Base-by-base conservation (phyloP, 2,329 filamentous ascomycete genomes). In the Escovopsis sp. region DNA sequence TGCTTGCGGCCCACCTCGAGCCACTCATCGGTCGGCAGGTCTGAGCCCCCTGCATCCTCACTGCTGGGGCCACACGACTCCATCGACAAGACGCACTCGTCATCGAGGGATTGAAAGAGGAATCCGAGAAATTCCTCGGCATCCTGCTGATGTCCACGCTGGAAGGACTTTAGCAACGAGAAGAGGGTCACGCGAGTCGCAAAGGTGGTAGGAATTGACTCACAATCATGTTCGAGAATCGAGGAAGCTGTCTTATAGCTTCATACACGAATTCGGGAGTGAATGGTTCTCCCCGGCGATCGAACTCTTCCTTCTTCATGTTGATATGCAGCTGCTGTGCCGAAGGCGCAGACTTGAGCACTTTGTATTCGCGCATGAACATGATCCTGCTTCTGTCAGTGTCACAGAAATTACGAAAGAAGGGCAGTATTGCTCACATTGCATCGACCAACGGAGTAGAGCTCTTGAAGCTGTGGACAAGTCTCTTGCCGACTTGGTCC, bases 51-150 rank as follows among this genome's bases (percentile, higher is more conserved):
- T n/a, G 36, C 33, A 6, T 43, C 34, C 18, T 40, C 32, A 30
- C 55, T 48, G n/a, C 58, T 49, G 2, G 60, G 54, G 4, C 57
- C 58, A 33, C 52, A 58, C 11, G 59, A 58, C 2, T 59, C 51
- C 10, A 55, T 57, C 6, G 67, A 64, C 44, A 65, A 73, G 12
- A 79, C 77, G 58, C 88, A 95, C 60, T 98, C 91, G 49, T 96
- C 88, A 53, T 95, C 88, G 32, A 98, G 75, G 39, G 86, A 85
- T 55, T 94, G 88, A 4, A 98, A 70, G 32, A 98, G 69, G 59
- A 96, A 94, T 1, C 88, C 89, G 23, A 98, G 68, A 52, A 98
- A 98, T 56, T 98, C 91, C 57, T 98, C 87, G 1, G 91, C 91
- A 64, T 98, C 91, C 67, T 98, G 89, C 59, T 98, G 91, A 53